These are phyloP conservation scores for Xylariaceae sp. DNA, from an alignment of 2,329 filamentous ascomycete genomes.

Conservation along the genomic window DNA sequence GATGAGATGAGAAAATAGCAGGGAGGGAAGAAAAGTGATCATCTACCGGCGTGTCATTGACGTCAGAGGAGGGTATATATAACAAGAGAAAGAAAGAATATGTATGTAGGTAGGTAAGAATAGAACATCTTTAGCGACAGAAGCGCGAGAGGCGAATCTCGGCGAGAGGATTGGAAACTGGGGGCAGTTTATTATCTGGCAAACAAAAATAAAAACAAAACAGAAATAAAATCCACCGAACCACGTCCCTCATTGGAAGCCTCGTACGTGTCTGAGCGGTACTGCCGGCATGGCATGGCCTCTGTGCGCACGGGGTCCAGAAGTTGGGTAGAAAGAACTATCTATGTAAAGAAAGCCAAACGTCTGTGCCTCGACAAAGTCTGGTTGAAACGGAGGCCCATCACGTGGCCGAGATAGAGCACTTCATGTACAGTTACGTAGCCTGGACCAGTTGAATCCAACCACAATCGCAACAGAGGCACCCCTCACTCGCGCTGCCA, in stretches of 20 bases:
- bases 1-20: too few relatives aligned
- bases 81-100: too few relatives aligned
- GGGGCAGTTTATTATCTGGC: not conserved
- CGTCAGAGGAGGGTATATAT: not conserved
- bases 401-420: not conserved
- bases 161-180: not conserved
- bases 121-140: too few relatives aligned
- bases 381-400: not conserved
- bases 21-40: too few relatives aligned
- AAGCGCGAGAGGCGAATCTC: not conserved
- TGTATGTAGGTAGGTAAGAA: too few relatives aligned
- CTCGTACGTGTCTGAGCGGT: not conserved
- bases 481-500: not conserved
- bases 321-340: not conserved
- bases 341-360: not conserved
- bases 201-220: not conserved
- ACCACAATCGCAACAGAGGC: not conserved
- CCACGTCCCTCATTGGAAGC: not conserved
- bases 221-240: not conserved
- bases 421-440: constrained; percentile 1
- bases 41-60: not conserved
- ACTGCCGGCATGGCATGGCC: too few relatives aligned
- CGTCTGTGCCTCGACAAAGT: not conserved
- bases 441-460: not conserved
- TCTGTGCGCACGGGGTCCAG: not conserved